Conservation (phyloP, 139 green algal species). For the Asterochloris erici region DNA sequence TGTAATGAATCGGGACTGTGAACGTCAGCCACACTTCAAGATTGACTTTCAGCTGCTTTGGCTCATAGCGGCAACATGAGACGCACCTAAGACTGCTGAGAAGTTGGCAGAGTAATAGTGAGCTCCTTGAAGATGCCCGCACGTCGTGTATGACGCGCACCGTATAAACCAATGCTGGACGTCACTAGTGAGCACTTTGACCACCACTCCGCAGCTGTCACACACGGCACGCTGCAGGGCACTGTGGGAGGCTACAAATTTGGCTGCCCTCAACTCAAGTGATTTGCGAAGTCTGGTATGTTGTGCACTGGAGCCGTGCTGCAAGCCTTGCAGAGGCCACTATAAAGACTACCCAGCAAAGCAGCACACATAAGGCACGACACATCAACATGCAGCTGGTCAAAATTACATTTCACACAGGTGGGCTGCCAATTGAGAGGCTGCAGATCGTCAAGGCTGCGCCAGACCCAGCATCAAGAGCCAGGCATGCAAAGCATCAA, state of each 20-base stretch:
- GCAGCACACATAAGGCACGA: not conserved
- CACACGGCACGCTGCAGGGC: conserved; percentile 44
- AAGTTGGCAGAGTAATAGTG: too few species aligned
- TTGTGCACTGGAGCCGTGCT: too few species aligned
- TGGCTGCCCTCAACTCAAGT: not conserved
- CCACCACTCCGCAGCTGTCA: conserved; percentile 46
- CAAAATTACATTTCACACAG: not conserved
- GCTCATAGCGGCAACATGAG: too few species aligned
- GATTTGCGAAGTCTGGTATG: not conserved
- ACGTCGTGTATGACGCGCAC: conserved; percentile 8
- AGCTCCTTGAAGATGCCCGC: too few species aligned
- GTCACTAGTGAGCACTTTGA: conserved; percentile 61
- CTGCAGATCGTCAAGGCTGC: too few species aligned
- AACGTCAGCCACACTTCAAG: too few species aligned
- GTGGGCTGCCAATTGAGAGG: too few species aligned
- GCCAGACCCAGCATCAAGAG: too few species aligned
- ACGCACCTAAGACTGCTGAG: too few species aligned
- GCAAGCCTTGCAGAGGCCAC: too few species aligned
- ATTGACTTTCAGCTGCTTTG: too few species aligned
- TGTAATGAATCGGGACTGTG: too few species aligned
- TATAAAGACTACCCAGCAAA: not conserved
- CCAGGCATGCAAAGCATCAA: not conserved
- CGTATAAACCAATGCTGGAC: conserved; percentile 60
- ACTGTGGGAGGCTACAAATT: not conserved
- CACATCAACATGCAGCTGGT: not conserved